A percentile compares a stretch with the other conserved stretches of the same genome.
phyloP scores from a whole-genome alignment of 306 rosid genomes.

The Echinosophora koreensis region DNA sequence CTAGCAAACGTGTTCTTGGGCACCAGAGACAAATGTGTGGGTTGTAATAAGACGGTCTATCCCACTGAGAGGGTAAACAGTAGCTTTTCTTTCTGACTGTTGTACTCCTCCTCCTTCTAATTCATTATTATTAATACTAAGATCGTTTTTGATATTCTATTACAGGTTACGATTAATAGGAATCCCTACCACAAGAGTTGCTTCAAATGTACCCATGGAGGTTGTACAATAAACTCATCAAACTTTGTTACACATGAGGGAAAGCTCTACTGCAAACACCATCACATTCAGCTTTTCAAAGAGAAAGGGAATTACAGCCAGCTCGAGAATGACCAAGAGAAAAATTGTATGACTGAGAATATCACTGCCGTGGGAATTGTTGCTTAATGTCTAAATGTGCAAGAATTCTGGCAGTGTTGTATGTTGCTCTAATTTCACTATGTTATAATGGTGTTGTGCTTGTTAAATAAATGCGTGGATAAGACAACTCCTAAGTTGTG shows the following conservation, averaged over 20 bases:
- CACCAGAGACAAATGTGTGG: constrained; percentile 78
- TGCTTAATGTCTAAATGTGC: constrained; percentile 20
- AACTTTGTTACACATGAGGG: constrained; percentile 78
- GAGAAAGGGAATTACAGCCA: constrained; percentile 86
- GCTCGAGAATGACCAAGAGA: constrained; percentile 58
- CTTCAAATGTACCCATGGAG: constrained; percentile 85
- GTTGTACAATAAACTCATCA: constrained; percentile 77
- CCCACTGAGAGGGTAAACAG: constrained; percentile 77
- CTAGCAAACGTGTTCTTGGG: constrained; percentile 68
- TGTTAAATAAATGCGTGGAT: not conserved
- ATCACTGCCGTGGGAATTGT: constrained; percentile 42
- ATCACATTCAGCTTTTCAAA: constrained; percentile 83
- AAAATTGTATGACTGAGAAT: constrained; percentile 21
- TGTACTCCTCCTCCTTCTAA: not conserved
- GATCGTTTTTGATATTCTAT: not conserved
- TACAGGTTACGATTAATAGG: constrained; percentile 68
- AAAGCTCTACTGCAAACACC: constrained; percentile 84
- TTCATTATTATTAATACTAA: not conserved
- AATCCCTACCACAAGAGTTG: constrained; percentile 71
- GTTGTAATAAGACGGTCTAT: constrained; percentile 80
- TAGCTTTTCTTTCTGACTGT: not conserved
- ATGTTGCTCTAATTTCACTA: not conserved
- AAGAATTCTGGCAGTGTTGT: constrained; percentile 5
- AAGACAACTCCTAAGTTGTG: not conserved
- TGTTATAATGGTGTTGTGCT: not conserved